Evolutionary conservation across 1,139 yeast species (phyloP).

Genomic region (Diutina sp.): DNA sequence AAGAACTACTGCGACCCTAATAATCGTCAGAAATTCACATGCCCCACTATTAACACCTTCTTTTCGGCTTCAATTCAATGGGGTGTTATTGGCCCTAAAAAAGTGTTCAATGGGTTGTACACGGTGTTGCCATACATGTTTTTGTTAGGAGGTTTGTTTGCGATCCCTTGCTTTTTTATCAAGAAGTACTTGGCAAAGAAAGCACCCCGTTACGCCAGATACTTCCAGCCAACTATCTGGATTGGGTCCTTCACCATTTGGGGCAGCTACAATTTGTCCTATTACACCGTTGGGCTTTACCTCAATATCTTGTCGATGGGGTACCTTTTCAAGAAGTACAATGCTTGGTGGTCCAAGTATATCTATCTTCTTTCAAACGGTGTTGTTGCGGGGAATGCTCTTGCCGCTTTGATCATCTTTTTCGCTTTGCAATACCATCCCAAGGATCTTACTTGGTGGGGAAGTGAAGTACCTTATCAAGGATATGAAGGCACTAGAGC

Average conservation of each 20-base stretch:
- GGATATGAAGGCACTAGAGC: background rate
- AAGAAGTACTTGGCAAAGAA: slow-evolving; percentile 8
- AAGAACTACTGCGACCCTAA: slow-evolving; percentile 30
- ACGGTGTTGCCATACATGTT: slow-evolving; percentile 39
- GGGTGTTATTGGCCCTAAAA: slow-evolving; percentile 59
- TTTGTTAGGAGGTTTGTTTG: slow-evolving; percentile 35
- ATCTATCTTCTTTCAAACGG: background rate
- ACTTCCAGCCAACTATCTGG: slow-evolving; percentile 1
- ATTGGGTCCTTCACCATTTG: background rate
- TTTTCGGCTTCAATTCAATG: slow-evolving; percentile 44
- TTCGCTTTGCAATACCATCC: background rate
- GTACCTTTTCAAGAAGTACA: background rate
- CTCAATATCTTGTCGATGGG: background rate
- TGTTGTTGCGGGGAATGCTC: background rate
- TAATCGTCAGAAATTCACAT: slow-evolving; percentile 30
- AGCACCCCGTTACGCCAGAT: background rate
- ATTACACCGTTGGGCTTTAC: slow-evolving; percentile 4
- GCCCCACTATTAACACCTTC: slow-evolving; percentile 34
- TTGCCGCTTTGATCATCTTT: background rate
- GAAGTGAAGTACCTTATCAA: background rate
- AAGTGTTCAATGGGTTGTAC: slow-evolving; percentile 35
- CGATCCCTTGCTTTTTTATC: slow-evolving; percentile 15
- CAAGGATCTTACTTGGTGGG: background rate
- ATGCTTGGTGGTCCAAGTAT: background rate
- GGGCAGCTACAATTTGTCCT: slow-evolving; percentile 6